Base-by-base conservation (phyloP, 345 rosid genomes). In the Linum lewisii region DNA sequence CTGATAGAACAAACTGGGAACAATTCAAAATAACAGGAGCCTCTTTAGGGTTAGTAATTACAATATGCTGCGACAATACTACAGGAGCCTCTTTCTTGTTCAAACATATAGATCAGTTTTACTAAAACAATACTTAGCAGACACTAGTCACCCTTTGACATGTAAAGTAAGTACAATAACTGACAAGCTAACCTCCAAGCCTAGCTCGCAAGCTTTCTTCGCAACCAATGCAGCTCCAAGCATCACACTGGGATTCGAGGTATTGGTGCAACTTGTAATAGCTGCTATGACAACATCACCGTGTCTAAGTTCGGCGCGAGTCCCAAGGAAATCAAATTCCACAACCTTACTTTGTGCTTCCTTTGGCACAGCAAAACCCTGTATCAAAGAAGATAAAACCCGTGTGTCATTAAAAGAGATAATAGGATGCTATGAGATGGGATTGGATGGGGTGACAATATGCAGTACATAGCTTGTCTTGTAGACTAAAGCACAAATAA, bases 211-310 rank as follows among this genome's bases (percentile, higher is more conserved):
- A 49, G 98, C 98, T 66, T 91, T 91, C 75, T 79, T 85, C 7
- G 98, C 98, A 70, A 85, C 98, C 82, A 91, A 66, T 63, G 92
- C 96, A 71, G 95, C 94, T 62, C 96, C 98, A 66, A 91, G 96
- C 95, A 91, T 85, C 14, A 91, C 96, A 73, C 90, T 91, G 4
- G 96, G 98, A 69, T 91, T 91, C 65, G 96, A 91, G 54, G 98
- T 91, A 71, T 91, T 91, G 29, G 98, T 87, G 84, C 96, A 91
- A 80, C 98, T 91, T 37, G 98, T 91, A 74, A 91, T 87, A 42
- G 96, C 94, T 60, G 96, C 98, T 62, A 91, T 91, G 64, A 91
- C 96, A 54, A 91, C 94, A 79, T 81, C 86, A 37, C 94, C 96
- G 64, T 91, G 96, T 58, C 75, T 84, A 34, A 91, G 83, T 64